A percentile compares a stretch with the other conserved stretches of the same genome.
Evolutionary conservation across 805 yeast species (phyloP).

Genomic region (Ogataea nakhonphanomensis): DNA sequence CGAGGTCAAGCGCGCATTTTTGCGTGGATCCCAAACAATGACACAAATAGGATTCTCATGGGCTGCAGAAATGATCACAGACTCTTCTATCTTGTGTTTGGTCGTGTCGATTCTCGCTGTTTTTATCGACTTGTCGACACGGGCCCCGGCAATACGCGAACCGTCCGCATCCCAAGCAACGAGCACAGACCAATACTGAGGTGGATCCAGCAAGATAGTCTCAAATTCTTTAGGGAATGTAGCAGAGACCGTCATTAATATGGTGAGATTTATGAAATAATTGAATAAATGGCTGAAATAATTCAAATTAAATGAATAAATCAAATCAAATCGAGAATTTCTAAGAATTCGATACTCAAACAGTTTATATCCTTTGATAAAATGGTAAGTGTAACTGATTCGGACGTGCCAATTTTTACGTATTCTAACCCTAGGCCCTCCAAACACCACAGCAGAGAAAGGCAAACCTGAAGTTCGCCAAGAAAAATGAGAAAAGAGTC

Average conservation of each 20-base stretch:
- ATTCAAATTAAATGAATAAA: background rate
- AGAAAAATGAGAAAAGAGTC: slow-evolving; percentile 64
- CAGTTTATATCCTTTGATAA: background rate
- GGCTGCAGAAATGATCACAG: slow-evolving; percentile 36
- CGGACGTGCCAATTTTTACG: background rate
- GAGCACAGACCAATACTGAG: slow-evolving; percentile 2
- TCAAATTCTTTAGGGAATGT: slow-evolving; percentile 14
- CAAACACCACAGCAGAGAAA: slow-evolving; percentile 87
- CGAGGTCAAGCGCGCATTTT: slow-evolving; percentile 41
- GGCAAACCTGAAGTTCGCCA: slow-evolving; percentile 83
- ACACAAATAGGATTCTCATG: slow-evolving; percentile 41
- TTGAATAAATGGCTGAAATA: background rate
- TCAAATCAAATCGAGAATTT: background rate
- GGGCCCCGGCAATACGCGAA: slow-evolving; percentile 38
- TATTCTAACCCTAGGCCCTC: slow-evolving; percentile 41
- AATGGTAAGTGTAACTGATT: slow-evolving; percentile 3
- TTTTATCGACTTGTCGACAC: slow-evolving; percentile 42
- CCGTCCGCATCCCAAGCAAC: slow-evolving; percentile 40
- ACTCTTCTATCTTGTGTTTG: slow-evolving; percentile 32
- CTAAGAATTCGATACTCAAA: no score
- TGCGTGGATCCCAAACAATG: slow-evolving; percentile 44
- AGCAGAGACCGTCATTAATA: slow-evolving; percentile 3
- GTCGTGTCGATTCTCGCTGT: slow-evolving; percentile 34
- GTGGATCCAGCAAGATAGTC: slow-evolving; percentile 13
- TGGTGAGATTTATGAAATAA: background rate